These are phyloP conservation scores for Tulasnella sp. DNA, from an alignment of 768 basidiomycete genomes.

Conservation along the genomic window DNA sequence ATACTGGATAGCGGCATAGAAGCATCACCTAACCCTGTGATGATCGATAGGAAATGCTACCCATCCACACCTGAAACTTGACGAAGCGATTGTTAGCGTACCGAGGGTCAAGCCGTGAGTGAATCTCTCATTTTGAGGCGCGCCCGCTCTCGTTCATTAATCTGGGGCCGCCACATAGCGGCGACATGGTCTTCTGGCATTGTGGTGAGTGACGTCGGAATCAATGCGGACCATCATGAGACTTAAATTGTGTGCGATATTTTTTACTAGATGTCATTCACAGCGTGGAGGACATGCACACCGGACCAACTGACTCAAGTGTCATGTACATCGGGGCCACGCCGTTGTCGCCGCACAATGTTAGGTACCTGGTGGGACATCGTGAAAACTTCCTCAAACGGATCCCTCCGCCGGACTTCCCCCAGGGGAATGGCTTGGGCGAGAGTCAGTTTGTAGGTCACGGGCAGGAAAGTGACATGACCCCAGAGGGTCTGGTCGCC, in stretches of 20 bases:
- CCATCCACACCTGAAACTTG: constrained; percentile 65
- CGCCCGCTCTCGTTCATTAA: neutral
- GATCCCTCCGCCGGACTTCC: constrained; percentile 58
- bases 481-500: constrained; percentile 13
- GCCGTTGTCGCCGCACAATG: constrained; percentile 59
- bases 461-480: constrained; percentile 22
- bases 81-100: constrained; percentile 58
- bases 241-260: constrained; percentile 45
- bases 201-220: constrained; percentile 42
- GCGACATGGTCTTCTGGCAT: constrained; percentile 78
- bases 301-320: constrained; percentile 33
- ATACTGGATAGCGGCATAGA: neutral
- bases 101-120: constrained; percentile 57
- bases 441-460: constrained; percentile 18
- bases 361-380: constrained; percentile 58
- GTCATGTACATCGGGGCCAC: constrained; percentile 72
- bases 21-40: neutral
- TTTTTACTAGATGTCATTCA: constrained; percentile 31
- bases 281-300: constrained; percentile 32
- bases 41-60: constrained; percentile 36
- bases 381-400: constrained; percentile 57
- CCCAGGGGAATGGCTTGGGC: constrained; percentile 15
- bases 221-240: neutral
- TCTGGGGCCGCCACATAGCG: constrained; percentile 32
- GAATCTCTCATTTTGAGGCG: neutral